phyloP scores from a whole-genome alignment of 306 rosid species.

The Psophocarpus tetragonolobus region DNA sequence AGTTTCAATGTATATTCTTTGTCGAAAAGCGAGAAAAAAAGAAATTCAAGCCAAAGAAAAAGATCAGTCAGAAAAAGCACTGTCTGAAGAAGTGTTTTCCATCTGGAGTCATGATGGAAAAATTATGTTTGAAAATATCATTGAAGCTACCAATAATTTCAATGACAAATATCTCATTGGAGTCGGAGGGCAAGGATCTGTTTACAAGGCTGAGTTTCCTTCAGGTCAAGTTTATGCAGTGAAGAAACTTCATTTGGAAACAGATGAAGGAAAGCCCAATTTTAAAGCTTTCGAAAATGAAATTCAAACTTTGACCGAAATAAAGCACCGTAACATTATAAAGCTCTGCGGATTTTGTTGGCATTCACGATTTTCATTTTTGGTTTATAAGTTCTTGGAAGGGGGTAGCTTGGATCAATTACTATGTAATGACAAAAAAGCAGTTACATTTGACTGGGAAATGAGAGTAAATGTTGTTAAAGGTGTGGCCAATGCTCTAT shows the following conservation, averaged over 20 bases:
- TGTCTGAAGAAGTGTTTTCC: slow-evolving; percentile 18
- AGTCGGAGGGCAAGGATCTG: slow-evolving; percentile 16
- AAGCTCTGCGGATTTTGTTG: neutral
- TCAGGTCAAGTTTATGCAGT: neutral
- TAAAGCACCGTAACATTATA: slow-evolving; percentile 29
- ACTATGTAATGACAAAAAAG: neutral
- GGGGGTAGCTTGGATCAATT: slow-evolving; percentile 30
- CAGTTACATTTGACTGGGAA: slow-evolving; percentile 29
- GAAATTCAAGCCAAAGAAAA: neutral
- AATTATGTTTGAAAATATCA: slow-evolving; percentile 25
- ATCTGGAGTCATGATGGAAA: slow-evolving; percentile 34
- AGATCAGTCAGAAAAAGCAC: neutral
- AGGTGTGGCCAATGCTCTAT: slow-evolving; percentile 38
- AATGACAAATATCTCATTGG: slow-evolving; percentile 29
- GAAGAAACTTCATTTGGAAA: slow-evolving; percentile 16
- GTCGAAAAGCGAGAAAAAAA: neutral
- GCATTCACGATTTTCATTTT: slow-evolving; percentile 7
- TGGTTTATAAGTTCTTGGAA: slow-evolving; percentile 31
- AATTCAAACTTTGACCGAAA: slow-evolving; percentile 32
- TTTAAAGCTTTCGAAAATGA: slow-evolving; percentile 26
- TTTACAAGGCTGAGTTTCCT: neutral
- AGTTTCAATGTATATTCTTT: slow-evolving; percentile 25
- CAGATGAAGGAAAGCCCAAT: neutral
- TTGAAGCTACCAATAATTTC: slow-evolving; percentile 33
- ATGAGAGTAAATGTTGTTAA: slow-evolving; percentile 29